These are phyloP conservation scores for Acer yangbiense DNA, from an alignment of 345 rosid genomes.

Conservation along the genomic window DNA sequence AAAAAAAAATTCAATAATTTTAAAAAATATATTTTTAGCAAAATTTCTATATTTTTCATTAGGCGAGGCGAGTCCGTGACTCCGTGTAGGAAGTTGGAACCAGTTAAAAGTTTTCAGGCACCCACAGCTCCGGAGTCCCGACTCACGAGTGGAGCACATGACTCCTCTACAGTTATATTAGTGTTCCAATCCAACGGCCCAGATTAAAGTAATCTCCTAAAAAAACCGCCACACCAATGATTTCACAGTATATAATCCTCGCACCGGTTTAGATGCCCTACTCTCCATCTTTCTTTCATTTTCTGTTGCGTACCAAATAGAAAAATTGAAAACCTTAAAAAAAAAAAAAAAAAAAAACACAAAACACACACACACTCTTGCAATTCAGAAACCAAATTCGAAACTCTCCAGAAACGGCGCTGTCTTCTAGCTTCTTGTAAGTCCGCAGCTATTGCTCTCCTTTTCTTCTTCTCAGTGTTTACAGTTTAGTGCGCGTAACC, in stretches of 20 bases:
- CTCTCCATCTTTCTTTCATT: neutral
- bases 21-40: no score
- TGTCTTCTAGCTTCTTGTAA: neutral
- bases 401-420: constrained; percentile 2
- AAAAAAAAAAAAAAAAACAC: neutral
- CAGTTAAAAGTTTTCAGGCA: no score
- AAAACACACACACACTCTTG: neutral
- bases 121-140: neutral
- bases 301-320: neutral
- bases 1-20: no score
- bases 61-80: no score
- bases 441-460: neutral
- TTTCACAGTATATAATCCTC: neutral
- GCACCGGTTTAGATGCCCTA: neutral
- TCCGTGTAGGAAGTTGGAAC: no score
- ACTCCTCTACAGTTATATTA: neutral
- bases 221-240: neutral
- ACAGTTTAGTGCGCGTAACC: constrained; percentile 2
- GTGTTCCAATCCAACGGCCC: neutral
- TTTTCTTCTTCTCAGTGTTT: neutral
- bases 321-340: neutral
- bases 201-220: neutral
- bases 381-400: constrained; percentile 4
- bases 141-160: neutral
- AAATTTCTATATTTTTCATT: no score